Evolutionary conservation across 495 filamentous ascomycete genomes (phyloP), one percentile per base, ranked within the genome.

Genomic region (Annulohypoxylon nitens): DNA sequence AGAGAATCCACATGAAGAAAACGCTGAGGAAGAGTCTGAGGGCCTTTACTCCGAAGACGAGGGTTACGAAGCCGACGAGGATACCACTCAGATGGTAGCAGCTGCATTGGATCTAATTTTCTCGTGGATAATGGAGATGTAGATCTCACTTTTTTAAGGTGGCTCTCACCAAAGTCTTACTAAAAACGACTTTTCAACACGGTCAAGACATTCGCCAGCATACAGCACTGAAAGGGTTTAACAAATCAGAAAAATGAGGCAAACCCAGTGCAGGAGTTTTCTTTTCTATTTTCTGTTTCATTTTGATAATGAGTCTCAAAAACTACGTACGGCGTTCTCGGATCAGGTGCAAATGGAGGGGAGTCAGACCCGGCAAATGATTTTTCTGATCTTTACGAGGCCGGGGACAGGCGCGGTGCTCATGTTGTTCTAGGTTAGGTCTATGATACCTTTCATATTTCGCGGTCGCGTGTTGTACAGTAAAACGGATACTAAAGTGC

Each of bases 291-390:
- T 53, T 53, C 51, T 48, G 41, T 55, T 69, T 59, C 50, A 34
- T 54, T 54, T n/a, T 33, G 11, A 45, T 23, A 37, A 60, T 30
- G 37, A 65, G 64, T 50, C 58, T 39, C 23, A 34, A 6, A 57
- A 61, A 45, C 54, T n/a, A 5, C 55, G 37, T 55, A 47, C 18
- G 72, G 72, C 72, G 72, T 75, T 75, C 41, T 75, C 26, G 67
- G 67, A 34, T 59, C 59, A 41, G 26, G 59, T 67, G 36, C 16
- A 51, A 57, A 33, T 16, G 62, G 30, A 30, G 30, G 63, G 67
- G 62, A 64, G 45, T 70, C 63, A 62, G 50, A 37, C 18, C 36
- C 33, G 62, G 45, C 45, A 67, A 23, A 54, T 37, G 45, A 14
- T 43, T 43, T 14, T 43, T 43, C 39, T 60, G 14, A 39, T 39